Evolutionary conservation across 176 grass and related monocot genomes (phyloP).

Genomic region (Pontederia crassipes): DNA sequence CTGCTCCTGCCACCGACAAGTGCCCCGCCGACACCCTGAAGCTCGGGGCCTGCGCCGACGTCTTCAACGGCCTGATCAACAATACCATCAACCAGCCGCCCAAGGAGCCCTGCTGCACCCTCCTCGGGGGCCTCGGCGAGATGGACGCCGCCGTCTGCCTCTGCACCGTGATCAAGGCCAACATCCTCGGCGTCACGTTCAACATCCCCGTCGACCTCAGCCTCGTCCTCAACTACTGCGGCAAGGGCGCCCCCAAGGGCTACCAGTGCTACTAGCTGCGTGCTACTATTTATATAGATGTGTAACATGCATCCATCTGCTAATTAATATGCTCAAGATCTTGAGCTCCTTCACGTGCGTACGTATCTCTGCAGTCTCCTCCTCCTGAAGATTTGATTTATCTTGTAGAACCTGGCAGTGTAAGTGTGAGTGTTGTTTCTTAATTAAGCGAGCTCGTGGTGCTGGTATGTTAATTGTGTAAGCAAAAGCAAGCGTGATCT

Average conservation of each 20-base stretch:
- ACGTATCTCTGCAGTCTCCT: too few species aligned
- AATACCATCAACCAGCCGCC: constrained; percentile 42
- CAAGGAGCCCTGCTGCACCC: constrained; percentile 48
- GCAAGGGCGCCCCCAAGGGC: constrained; percentile 62
- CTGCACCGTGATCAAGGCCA: constrained; percentile 59
- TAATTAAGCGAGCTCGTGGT: too few species aligned
- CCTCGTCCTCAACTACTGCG: constrained; percentile 82
- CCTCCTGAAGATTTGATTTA: too few species aligned
- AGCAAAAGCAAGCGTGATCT: too few species aligned
- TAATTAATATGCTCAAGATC: too few species aligned
- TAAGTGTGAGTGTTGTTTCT: too few species aligned
- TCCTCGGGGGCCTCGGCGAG: constrained; percentile 58
- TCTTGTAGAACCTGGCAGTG: too few species aligned
- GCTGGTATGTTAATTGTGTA: too few species aligned
- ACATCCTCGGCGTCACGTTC: constrained; percentile 64
- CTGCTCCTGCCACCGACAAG: constrained; percentile 14
- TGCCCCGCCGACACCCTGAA: constrained; percentile 67
- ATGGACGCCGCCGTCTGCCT: constrained; percentile 60
- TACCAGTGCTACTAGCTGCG: constrained; percentile 57
- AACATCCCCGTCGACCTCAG: constrained; percentile 67
- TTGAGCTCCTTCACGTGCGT: too few species aligned
- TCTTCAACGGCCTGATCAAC: constrained; percentile 50
- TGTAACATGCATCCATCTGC: too few species aligned
- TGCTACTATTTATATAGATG: too few species aligned
- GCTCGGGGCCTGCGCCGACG: constrained; percentile 66